Evolutionary conservation across 2,329 filamentous ascomycete genomes (phyloP).

Genomic region (Fusarium subtropicale): DNA sequence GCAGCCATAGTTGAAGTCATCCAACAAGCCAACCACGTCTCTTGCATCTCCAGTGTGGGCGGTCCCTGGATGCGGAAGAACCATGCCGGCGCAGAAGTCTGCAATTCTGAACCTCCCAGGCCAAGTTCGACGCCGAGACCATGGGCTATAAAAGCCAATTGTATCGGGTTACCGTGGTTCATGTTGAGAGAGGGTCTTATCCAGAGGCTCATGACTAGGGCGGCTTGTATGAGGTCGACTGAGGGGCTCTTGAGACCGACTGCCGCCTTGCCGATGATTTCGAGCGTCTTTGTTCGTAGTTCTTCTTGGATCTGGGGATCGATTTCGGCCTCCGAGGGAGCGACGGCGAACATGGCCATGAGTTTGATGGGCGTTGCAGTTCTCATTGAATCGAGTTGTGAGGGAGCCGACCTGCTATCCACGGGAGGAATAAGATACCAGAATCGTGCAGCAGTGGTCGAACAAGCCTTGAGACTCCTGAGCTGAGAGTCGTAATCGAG

Average conservation of each 20-base stretch:
- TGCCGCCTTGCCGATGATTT: conserved; percentile 23
- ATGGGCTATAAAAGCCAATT: conserved; percentile 6
- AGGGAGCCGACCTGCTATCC: conserved; percentile 2
- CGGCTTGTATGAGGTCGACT: conserved; percentile 24
- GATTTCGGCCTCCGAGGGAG: background rate
- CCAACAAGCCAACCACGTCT: conserved; percentile 26
- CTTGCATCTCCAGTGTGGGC: conserved; percentile 18
- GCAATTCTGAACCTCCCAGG: conserved; percentile 14
- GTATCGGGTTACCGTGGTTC: conserved; percentile 20
- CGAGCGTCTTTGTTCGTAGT: conserved; percentile 10
- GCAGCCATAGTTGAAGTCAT: conserved; percentile 21
- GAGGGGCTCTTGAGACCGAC: conserved; percentile 19
- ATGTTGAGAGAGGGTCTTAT: conserved; percentile 9
- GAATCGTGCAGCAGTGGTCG: background rate
- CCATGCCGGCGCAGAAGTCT: conserved; percentile 18
- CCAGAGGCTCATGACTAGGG: conserved; percentile 23
- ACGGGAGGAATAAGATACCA: conserved; percentile 17
- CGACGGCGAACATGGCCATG: conserved; percentile 13
- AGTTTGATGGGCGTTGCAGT: conserved; percentile 12
- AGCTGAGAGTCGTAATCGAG: conserved; percentile 22
- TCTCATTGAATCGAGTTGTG: conserved; percentile 16
- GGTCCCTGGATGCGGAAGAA: conserved; percentile 30
- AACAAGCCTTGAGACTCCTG: background rate
- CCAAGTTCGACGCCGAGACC: conserved; percentile 28
- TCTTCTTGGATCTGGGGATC: conserved; percentile 8